Evolutionary conservation across 768 basidiomycete genomes (phyloP).

Genomic region (Piloderma croceum): DNA sequence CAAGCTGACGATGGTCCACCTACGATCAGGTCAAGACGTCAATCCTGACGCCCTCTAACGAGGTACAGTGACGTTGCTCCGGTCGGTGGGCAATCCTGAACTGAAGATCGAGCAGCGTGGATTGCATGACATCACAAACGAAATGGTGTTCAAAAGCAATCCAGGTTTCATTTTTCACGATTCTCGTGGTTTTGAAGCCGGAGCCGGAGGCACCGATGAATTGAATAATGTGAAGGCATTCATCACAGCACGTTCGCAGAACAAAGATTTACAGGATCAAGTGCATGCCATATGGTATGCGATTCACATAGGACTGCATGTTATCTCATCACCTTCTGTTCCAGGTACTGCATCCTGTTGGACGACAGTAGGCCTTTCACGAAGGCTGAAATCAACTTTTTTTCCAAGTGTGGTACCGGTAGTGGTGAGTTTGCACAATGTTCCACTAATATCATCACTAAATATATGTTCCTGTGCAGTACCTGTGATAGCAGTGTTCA

Average conservation of each 20-base stretch:
- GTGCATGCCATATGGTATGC: neutral
- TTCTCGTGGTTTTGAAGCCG: conserved; percentile 23
- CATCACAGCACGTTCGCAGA: conserved; percentile 2
- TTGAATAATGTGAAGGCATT: conserved; percentile 8
- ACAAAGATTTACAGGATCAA: conserved; percentile 1
- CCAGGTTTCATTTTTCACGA: conserved; percentile 24
- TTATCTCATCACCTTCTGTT: neutral
- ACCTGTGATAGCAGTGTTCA: neutral
- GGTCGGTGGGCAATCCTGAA: too few species aligned
- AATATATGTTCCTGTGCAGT: neutral
- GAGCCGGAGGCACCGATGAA: conserved; percentile 10
- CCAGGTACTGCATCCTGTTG: neutral
- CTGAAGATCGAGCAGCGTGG: conserved; percentile 14
- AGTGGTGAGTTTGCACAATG: neutral
- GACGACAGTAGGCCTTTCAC: neutral
- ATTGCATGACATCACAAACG: conserved; percentile 16
- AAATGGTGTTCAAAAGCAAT: conserved; percentile 19
- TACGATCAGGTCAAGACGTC: too few species aligned
- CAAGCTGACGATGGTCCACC: neutral
- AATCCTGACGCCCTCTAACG: too few species aligned
- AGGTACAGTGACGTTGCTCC: too few species aligned
- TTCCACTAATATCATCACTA: neutral
- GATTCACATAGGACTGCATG: neutral
- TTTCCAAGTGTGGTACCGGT: neutral
- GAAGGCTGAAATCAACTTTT: neutral